Base-by-base conservation (phyloP, 768 basidiomycete species). In the Clavaria fumosa region DNA sequence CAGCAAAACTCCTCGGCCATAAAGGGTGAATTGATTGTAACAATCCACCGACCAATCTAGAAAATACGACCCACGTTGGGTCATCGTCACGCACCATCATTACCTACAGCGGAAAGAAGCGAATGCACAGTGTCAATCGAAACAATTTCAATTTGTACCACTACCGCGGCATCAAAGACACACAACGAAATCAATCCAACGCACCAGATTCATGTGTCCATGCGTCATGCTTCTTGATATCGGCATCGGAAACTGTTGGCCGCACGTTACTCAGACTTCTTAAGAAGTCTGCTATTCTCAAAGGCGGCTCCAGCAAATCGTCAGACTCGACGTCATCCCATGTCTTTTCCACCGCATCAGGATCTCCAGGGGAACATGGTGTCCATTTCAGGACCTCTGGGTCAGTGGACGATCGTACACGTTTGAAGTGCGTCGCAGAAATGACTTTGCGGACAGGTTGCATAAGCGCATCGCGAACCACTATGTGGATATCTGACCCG, bases 381-480 rank as follows among this genome's bases (percentile, higher is more conserved):
- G 90, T 96, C 79, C 73, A 93, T 58, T 78, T 90, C 21, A 44
- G 46, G 31, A 45, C 45, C 18, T 54, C 47, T 12, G 44, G 38
- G 9, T 40, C 43, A 26, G 56, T 53, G 5, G 47, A 44, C 1
- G 45, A 43, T 1, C 50, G 52, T 7, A 73, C 63, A 22, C 57
- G 64, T 53, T 89, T 89, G 62, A 99, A 99, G 58, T 99, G 93
- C 1, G 90, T 95, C 2, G 95, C 90, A 15, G 78, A 75, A 34
- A 96, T 72, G 31, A 99, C 88, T 54, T 99, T 97, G 37, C 93
- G 76, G 10, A 99, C 85, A 1, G 93, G 93, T 53, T 97, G 91
- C 93, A 97, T 99, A 45, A 99, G 69, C 1, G 93, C 91, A 51
- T 97, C 93, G 40, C 90, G 79, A 18, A 96, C 93, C 36, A 93